A percentile compares a stretch with the other conserved stretches of the same genome.
Conservation (phyloP, 352 stramenopile species). For the Phytophthora fragariaefolia region DNA sequence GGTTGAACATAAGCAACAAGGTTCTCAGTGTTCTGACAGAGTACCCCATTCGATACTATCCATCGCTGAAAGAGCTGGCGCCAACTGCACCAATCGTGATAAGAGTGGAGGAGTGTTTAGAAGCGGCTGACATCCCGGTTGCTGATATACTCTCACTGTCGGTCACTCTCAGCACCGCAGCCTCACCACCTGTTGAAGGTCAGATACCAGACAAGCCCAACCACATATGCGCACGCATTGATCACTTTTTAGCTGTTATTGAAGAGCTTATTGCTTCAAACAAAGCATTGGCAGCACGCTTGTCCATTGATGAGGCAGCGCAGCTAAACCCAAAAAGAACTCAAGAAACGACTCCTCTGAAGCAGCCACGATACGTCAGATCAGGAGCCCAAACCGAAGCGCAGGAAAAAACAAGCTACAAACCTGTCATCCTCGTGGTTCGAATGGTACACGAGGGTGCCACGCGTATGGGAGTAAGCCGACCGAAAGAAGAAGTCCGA, state of each 20-base stretch:
- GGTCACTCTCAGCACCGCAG: too few species aligned
- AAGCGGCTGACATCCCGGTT: background rate
- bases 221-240: background rate
- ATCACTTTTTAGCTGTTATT: background rate
- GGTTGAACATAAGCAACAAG: background rate
- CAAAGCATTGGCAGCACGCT: too few species aligned
- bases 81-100: background rate
- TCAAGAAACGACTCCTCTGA: background rate
- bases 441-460: slow-evolving; percentile 9
- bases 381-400: too few species aligned
- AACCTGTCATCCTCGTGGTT: slow-evolving; percentile 13
- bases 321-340: too few species aligned
- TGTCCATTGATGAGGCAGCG: too few species aligned
- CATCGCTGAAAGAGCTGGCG: background rate
- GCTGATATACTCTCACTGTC: background rate
- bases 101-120: background rate
- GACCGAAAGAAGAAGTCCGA: slow-evolving; percentile 23
- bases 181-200: background rate
- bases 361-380: too few species aligned
- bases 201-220: background rate
- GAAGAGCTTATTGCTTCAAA: too few species aligned
- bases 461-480: background rate
- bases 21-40: background rate
- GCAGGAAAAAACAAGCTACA: background rate
- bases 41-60: slow-evolving; percentile 1